Conservation (phyloP, 2,329 filamentous ascomycete species). For the Fusarium bactridioides region DNA sequence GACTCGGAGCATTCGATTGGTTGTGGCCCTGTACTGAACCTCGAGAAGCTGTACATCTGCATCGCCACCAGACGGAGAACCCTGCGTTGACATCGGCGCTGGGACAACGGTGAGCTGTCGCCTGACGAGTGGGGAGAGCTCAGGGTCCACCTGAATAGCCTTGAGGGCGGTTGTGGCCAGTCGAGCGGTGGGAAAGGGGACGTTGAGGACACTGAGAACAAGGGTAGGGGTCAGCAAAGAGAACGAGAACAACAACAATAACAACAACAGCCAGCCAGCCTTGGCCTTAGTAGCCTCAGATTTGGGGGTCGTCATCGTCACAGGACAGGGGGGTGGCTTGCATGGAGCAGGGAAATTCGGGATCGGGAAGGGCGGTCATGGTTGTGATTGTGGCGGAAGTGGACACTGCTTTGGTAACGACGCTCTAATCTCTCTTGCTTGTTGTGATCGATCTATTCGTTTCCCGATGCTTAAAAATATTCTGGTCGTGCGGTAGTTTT, state of each 20-base stretch:
- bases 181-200: conserved; percentile 82
- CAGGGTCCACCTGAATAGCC: conserved; percentile 83
- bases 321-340: conserved; percentile 49
- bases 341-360: conserved; percentile 70
- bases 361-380: conserved; percentile 53
- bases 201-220: conserved; percentile 68
- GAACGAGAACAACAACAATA: conserved; percentile 21
- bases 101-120: conserved; percentile 70
- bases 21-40: conserved; percentile 84
- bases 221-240: conserved; percentile 27
- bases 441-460: conserved; percentile 26
- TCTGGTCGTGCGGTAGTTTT: background rate
- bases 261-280: conserved; percentile 19
- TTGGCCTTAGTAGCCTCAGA: conserved; percentile 8
- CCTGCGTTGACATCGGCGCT: conserved; percentile 36
- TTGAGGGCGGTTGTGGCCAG: conserved; percentile 79
- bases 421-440: conserved; percentile 11
- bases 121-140: conserved; percentile 84
- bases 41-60: conserved; percentile 62
- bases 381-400: conserved; percentile 18
- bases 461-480: conserved; percentile 3
- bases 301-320: conserved; percentile 21
- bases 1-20: conserved; percentile 95
- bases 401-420: conserved; percentile 26
- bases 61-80: conserved; percentile 24